These are phyloP conservation scores for Epithemia pelagica DNA, from an alignment of 108 stramenopile genomes.

Conservation along the genomic window DNA sequence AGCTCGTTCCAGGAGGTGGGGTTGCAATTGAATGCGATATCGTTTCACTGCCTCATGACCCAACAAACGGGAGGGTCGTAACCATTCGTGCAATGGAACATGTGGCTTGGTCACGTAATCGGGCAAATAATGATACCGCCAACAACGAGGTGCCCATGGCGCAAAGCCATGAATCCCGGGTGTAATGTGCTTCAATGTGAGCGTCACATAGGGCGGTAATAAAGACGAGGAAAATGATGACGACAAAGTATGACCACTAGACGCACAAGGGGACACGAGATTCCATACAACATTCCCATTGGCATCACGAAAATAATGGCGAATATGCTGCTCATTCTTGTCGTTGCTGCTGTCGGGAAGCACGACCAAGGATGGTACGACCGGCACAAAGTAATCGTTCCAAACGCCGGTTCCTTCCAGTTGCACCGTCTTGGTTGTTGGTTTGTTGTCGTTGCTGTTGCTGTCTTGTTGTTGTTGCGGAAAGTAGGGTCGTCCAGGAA, in stretches of 20 bases:
- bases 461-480: conserved; percentile 4
- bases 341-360: not conserved
- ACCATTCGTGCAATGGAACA: conserved; percentile 39
- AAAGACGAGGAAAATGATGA: too few relatives aligned
- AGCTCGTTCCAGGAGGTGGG: conserved; percentile 25
- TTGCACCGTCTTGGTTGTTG: not conserved
- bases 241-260: not conserved
- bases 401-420: conserved; percentile 41
- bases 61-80: conserved; percentile 29
- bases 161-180: conserved; percentile 48
- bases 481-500: conserved; percentile 20
- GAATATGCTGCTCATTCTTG: not conserved
- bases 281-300: too few relatives aligned
- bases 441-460: too few relatives aligned
- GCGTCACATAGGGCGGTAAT: conserved; percentile 25
- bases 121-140: conserved; percentile 44
- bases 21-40: conserved; percentile 29
- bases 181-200: conserved; percentile 34
- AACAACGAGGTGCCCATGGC: conserved; percentile 38
- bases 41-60: conserved; percentile 25
- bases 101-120: conserved; percentile 42
- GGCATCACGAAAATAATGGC: not conserved
- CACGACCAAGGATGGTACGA: conserved; percentile 13
- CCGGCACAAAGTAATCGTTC: conserved; percentile 54
- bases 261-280: not conserved